Base-by-base conservation (phyloP, 306 rosid species). In the Nissolia schottii region DNA sequence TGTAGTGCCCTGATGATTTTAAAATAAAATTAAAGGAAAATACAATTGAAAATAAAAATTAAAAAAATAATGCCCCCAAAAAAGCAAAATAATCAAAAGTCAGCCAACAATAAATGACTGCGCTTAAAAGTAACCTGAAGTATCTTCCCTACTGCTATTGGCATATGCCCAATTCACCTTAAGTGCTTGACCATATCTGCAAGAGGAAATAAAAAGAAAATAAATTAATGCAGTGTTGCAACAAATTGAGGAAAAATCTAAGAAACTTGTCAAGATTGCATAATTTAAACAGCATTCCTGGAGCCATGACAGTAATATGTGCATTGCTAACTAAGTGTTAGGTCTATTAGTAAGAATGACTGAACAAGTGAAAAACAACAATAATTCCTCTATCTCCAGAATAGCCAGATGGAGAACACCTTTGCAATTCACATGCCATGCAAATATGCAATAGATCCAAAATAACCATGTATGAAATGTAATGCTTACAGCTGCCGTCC, bases 111-210 rank as follows among this genome's bases (percentile, higher is more conserved):
- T 20, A 63, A 46, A 58, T 20, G 58, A 53, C 45, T 37, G 73
- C 58, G 70, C 49, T 73, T 62, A 70, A 77, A 73, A 76, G 64
- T 77, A 79, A 86, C 90, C 90, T 82, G 90, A 80, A 9, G 87
- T 86, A 67, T 86, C 90, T 77, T 86, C 87, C 80, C 87, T 80
- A 38, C 77, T 80, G 76, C 83, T 74, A 49, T 73, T 86, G 66
- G 87, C 87, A 83, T 82, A 86, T 65, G 90, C 90, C 90, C 90
- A 86, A 57, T 86, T 86, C 73, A 86, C 90, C 78, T 86, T 86
- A 57, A 86, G 85, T 54, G 85, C 85, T 55, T 86, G 90, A 61
- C 87, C 85, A 75, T 82, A 86, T 23, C 90, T 86, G 83, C 76
- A 80, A 74, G 73, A 34, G 53, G 49, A 41, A 38, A 67, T 46